Conservation (phyloP, 2,329 filamentous ascomycete species). For the Diaporthe nobilis region DNA sequence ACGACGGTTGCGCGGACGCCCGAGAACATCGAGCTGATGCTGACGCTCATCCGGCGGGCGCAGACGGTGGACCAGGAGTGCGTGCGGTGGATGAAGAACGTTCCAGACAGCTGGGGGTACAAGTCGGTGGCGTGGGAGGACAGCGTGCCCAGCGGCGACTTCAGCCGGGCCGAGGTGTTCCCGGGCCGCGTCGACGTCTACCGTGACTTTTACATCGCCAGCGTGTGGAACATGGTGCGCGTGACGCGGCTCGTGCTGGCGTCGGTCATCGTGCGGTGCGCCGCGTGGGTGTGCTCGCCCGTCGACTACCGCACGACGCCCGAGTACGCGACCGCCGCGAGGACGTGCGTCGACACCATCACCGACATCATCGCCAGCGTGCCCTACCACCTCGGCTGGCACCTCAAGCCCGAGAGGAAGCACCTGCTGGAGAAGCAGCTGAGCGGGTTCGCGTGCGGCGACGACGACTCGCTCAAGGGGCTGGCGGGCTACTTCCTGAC, state of each 20-base stretch:
- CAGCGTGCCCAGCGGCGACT: constrained; percentile 65
- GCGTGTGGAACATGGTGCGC: constrained; percentile 69
- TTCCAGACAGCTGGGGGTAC: constrained; percentile 66
- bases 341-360: constrained; percentile 66
- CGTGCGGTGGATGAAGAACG: constrained; percentile 63
- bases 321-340: constrained; percentile 70
- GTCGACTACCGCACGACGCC: constrained; percentile 74
- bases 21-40: constrained; percentile 65
- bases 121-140: constrained; percentile 71
- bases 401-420: constrained; percentile 56
- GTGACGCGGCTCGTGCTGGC: constrained; percentile 68
- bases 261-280: constrained; percentile 69
- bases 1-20: constrained; percentile 60
- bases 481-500: constrained; percentile 72
- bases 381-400: constrained; percentile 75
- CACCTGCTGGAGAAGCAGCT: constrained; percentile 57
- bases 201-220: constrained; percentile 70
- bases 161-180: constrained; percentile 67
- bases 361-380: constrained; percentile 72
- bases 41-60: constrained; percentile 65
- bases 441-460: constrained; percentile 63
- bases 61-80: constrained; percentile 67
- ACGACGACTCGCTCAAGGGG: constrained; percentile 65
- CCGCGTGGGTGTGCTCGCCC: constrained; percentile 72
- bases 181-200: constrained; percentile 74